These are phyloP conservation scores for Wickerhamomyces sp. DNA, from an alignment of 1,139 yeast genomes.

Conservation along the genomic window DNA sequence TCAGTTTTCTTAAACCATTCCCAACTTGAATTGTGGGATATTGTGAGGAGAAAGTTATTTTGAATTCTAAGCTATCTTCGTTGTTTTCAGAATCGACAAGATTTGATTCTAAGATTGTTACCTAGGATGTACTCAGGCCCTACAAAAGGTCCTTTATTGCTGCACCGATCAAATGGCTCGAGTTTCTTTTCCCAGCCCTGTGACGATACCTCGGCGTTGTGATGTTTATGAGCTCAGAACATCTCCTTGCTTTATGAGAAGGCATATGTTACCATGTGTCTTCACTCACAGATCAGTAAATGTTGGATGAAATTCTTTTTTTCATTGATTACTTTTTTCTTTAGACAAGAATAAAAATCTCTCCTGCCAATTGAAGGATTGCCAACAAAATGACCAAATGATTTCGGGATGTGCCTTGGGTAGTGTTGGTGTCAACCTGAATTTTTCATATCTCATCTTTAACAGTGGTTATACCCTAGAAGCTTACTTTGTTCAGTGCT, in stretches of 20 bases:
- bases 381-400: slow-evolving; percentile 13
- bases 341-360: slow-evolving; percentile 17
- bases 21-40: too few relatives aligned
- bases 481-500: not conserved
- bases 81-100: too few relatives aligned
- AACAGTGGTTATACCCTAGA: not conserved
- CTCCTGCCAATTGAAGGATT: slow-evolving; percentile 8
- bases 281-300: too few relatives aligned
- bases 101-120: not conserved
- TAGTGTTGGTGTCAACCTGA: not conserved
- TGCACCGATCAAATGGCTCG: not conserved
- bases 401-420: not conserved
- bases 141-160: not conserved
- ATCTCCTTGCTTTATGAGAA: too few relatives aligned
- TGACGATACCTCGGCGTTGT: not conserved
- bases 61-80: too few relatives aligned
- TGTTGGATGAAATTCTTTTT: slow-evolving; percentile 7
- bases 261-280: too few relatives aligned
- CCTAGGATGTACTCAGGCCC: not conserved
- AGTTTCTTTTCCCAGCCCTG: not conserved
- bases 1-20: too few relatives aligned
- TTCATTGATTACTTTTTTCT: slow-evolving; percentile 16
- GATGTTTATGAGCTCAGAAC: too few relatives aligned
- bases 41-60: too few relatives aligned
- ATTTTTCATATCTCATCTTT: too few relatives aligned